Conservation (phyloP, 257 asterid species). For the Solanum piurae region DNA sequence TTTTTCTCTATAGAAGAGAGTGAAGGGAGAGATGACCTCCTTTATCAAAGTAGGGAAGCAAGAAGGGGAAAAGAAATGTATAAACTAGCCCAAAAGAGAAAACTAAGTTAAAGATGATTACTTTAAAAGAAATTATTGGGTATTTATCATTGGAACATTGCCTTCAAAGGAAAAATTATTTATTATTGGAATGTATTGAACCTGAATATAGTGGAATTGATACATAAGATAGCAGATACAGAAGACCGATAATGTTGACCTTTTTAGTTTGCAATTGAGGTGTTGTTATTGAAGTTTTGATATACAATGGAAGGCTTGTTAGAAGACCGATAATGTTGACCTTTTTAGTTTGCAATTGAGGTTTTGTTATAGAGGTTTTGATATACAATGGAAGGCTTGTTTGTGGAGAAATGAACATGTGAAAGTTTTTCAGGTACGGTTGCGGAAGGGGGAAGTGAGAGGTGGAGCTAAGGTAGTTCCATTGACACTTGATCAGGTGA, state of each 20-base stretch:
- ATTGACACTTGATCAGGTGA: constrained; percentile 85
- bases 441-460: constrained; percentile 56
- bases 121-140: background rate
- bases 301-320: background rate
- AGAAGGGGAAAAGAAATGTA: background rate
- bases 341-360: background rate
- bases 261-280: background rate
- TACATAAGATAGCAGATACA: background rate
- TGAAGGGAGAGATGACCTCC: background rate
- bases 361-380: background rate
- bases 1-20: background rate
- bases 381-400: background rate
- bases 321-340: background rate
- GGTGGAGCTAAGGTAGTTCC: constrained; percentile 95
- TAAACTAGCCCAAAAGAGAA: background rate
- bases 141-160: background rate
- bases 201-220: background rate
- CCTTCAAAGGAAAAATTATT: background rate
- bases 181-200: background rate
- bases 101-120: background rate
- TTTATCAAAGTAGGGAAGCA: background rate
- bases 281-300: background rate
- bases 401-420: background rate
- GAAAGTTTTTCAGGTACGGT: constrained; percentile 39
- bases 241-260: background rate